These are phyloP conservation scores for Chenopodium formosanum DNA, from an alignment of 148 eudicot genomes.

Conservation along the genomic window DNA sequence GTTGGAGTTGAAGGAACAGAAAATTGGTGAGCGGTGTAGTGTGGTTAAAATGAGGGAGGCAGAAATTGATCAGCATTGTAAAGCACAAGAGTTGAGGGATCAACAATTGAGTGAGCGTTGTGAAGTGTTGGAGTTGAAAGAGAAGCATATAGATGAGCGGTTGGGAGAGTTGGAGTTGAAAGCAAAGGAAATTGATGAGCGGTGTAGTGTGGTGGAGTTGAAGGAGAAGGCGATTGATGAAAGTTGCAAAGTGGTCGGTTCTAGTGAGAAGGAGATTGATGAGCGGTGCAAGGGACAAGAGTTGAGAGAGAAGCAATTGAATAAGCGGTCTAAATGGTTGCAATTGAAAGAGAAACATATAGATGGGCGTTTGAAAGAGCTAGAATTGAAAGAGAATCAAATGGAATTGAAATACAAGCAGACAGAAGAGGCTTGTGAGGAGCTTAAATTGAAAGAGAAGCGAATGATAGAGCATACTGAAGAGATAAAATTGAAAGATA, in stretches of 20 bases:
- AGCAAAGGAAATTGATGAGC: slow-evolving; percentile 8
- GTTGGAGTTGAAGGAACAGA: neutral
- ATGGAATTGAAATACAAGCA: slow-evolving; percentile 15
- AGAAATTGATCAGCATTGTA: neutral
- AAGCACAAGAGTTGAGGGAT: neutral
- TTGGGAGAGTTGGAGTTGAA: slow-evolving; percentile 11
- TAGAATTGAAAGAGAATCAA: slow-evolving; percentile 10
- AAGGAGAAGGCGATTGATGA: neutral
- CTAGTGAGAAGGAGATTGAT: neutral
- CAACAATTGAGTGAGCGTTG: neutral
- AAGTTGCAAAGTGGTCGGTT: neutral
- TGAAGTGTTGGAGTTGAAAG: neutral
- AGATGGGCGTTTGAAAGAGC: neutral
- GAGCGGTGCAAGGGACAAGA: neutral
- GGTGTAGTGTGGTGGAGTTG: neutral
- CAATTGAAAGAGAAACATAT: neutral
- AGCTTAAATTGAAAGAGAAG: slow-evolving; percentile 7
- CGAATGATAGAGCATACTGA: neutral
- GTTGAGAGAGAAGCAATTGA: slow-evolving; percentile 11
- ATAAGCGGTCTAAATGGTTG: neutral
- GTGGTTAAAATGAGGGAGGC: neutral
- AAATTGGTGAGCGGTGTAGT: neutral
- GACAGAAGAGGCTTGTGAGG: slow-evolving; percentile 5
- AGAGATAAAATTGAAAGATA: neutral
- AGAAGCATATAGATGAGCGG: neutral